Base-by-base conservation (phyloP, 2,329 filamentous ascomycete genomes). In the Nigrospora osmanthi region DNA sequence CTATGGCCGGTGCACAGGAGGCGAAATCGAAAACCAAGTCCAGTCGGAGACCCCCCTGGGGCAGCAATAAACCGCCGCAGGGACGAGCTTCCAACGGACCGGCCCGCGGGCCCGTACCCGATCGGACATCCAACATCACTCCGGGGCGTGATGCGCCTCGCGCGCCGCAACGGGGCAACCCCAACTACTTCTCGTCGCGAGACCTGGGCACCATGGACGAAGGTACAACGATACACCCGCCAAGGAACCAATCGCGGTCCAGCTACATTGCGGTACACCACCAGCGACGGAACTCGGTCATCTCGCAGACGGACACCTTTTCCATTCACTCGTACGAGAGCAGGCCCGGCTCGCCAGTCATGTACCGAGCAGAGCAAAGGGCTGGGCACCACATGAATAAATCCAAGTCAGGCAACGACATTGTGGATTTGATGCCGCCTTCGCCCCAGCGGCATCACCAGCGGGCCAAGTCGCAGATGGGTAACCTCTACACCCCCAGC, bases 261-360 rank as follows among this genome's bases (percentile, higher is more conserved):
- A 73, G 72, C 38, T 73, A 71, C 49, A 66, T 76, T 12, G 73
- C 76, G 0, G 60, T 76, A 4, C 71, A 73, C 34, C 72, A 79
- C 40, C 66, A 63, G 23, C 67, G 71, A 4, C 69, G 73, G 17
- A 72, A 76, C 50, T 81, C 78, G 0, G 57, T 78, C 12, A 66
- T 78, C 4, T 80, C 78, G 0, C 67, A 76, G 42, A 75, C 75
- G 1, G 77, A 80, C 45, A 72, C 73, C 1, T 76, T 73, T 47
- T 76, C 76, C 0, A 60, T 78, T 19, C 69, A 73, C 43, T 69
- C 73, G 0, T 57, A 66, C 15, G 68, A 73, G 15, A 66, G 65
- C 37, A 59, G 66, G 7, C 61, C 68, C 11, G 68, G 71, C 1
- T 64, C 67, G 15, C 76, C 78, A 9, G 37, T 51, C 1, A 47